Conservation (phyloP, 768 basidiomycete genomes). For the Collybia sp. region DNA sequence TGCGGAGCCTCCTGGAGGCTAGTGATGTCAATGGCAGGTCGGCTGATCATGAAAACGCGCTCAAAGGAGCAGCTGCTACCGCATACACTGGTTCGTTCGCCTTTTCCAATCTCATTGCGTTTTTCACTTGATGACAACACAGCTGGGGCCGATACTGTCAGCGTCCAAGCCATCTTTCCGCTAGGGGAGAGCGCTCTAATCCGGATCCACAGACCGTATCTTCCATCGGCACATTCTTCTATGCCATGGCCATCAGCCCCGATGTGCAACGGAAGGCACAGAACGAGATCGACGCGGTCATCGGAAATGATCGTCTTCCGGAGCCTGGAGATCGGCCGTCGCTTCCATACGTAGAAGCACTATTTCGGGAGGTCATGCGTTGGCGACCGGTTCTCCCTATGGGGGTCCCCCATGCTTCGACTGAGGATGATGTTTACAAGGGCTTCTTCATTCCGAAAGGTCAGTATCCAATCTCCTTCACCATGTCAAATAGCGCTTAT, state of each 20-base stretch:
- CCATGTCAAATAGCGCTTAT: not conserved
- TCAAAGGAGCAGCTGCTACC: conserved; percentile 11
- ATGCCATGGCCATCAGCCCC: conserved; percentile 16
- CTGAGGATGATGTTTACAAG: conserved; percentile 12
- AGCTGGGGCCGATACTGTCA: not conserved
- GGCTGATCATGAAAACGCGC: conserved; percentile 3
- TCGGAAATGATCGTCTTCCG: conserved; percentile 32
- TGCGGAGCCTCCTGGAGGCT: conserved; percentile 6
- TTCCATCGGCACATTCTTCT: conserved; percentile 12
- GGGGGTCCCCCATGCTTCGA: conserved; percentile 13
- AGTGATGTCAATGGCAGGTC: not conserved
- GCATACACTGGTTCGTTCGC: conserved; percentile 8
- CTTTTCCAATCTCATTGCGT: not conserved
- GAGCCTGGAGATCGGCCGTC: conserved; percentile 27
- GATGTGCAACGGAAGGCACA: conserved; percentile 20
- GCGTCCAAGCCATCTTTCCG: not conserved
- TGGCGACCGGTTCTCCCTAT: conserved; percentile 29
- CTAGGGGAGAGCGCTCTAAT: not conserved
- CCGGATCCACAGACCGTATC: conserved; percentile 3
- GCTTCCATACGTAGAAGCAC: conserved; percentile 34
- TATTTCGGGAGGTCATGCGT: conserved; percentile 33
- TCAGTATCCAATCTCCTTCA: not conserved
- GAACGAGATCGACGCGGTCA: conserved; percentile 33
- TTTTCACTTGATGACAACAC: not conserved
- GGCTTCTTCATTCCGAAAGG: conserved; percentile 15